A percentile compares a stretch with the other conserved stretches of the same genome.
Evolutionary conservation across 2,329 filamentous ascomycete genomes (phyloP).

Genomic region (Diatrype stigma): DNA sequence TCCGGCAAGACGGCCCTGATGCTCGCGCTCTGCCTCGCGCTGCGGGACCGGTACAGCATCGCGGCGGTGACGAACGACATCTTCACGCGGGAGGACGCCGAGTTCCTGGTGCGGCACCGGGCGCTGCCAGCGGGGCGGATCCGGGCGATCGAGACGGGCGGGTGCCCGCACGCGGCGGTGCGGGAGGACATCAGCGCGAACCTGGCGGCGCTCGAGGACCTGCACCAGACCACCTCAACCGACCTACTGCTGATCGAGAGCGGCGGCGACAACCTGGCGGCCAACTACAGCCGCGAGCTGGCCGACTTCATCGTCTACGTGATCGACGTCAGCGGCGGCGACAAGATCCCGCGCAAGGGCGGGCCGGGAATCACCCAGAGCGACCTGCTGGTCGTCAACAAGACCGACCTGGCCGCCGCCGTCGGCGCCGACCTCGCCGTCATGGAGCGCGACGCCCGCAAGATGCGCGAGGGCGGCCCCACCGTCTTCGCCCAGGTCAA

Average conservation of each 20-base stretch:
- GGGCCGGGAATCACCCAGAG: conserved; percentile 96
- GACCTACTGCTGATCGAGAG: conserved; percentile 92
- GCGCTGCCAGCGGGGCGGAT: conserved; percentile 82
- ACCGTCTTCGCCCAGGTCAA: conserved; percentile 98
- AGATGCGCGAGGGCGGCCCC: conserved; percentile 92
- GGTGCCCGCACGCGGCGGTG: conserved; percentile 94
- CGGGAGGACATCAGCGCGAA: conserved; percentile 96
- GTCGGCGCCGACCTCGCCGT: conserved; percentile 86
- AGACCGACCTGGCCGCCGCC: conserved; percentile 88
- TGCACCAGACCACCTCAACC: conserved; percentile 71
- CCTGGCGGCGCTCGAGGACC: conserved; percentile 83
- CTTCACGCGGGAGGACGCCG: conserved; percentile 96
- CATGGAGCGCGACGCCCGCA: conserved; percentile 91
- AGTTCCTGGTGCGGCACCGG: conserved; percentile 85
- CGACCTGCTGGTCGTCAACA: conserved; percentile 91
- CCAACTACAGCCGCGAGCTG: conserved; percentile 92
- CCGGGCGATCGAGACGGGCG: conserved; percentile 93
- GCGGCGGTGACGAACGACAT: conserved; percentile 98
- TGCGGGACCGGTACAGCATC: conserved; percentile 78
- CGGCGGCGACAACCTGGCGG: conserved; percentile 92
- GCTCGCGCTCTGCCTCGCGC: conserved; percentile 82
- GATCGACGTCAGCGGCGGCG: conserved; percentile 92
- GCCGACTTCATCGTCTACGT: conserved; percentile 99
- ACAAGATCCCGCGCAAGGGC: conserved; percentile 95
- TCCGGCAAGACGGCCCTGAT: conserved; percentile 97